phyloP scores from a whole-genome alignment of 2,329 filamentous ascomycete species.

The Penicillium sp. region DNA sequence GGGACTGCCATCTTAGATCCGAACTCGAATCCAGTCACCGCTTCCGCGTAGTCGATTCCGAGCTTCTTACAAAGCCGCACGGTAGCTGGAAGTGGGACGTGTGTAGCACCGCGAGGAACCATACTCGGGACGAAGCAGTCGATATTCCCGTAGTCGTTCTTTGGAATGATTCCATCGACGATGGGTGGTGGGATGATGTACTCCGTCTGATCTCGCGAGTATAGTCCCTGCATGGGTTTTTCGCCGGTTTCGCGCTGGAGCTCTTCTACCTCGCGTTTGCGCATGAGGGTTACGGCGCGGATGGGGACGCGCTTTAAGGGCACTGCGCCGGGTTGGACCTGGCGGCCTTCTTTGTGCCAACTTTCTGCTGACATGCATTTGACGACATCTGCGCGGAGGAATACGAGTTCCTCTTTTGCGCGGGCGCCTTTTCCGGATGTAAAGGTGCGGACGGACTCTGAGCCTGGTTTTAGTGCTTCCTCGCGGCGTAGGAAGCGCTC shows the following conservation, averaged over 20 bases:
- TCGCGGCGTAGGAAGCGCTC: slow-evolving; percentile 86
- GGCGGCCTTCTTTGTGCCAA: slow-evolving; percentile 95
- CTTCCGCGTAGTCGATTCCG: slow-evolving; percentile 86
- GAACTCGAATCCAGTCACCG: slow-evolving; percentile 95
- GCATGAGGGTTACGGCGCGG: slow-evolving; percentile 82
- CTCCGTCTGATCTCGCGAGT: slow-evolving; percentile 80
- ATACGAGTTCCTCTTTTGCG: slow-evolving; percentile 76
- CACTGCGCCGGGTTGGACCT: slow-evolving; percentile 66
- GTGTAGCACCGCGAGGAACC: slow-evolving; percentile 81
- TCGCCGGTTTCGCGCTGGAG: slow-evolving; percentile 75
- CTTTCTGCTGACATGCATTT: slow-evolving; percentile 89
- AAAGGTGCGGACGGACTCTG: slow-evolving; percentile 73
- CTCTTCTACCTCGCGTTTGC: slow-evolving; percentile 86
- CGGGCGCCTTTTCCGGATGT: slow-evolving; percentile 72
- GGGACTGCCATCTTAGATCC: slow-evolving; percentile 92
- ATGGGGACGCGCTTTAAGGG: slow-evolving; percentile 87
- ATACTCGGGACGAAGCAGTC: slow-evolving; percentile 93
- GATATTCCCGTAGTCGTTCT: slow-evolving; percentile 94
- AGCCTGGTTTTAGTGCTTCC: slow-evolving; percentile 73
- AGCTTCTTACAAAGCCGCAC: slow-evolving; percentile 80
- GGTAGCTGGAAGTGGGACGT: slow-evolving; percentile 76
- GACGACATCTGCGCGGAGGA: slow-evolving; percentile 73
- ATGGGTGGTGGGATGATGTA: slow-evolving; percentile 94
- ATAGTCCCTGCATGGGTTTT: slow-evolving; percentile 85
- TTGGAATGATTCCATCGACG: slow-evolving; percentile 79